A percentile compares a stretch with the other conserved stretches of the same genome.
Evolutionary conservation across 345 rosid genomes (phyloP).

Genomic region (Salix dunnii): DNA sequence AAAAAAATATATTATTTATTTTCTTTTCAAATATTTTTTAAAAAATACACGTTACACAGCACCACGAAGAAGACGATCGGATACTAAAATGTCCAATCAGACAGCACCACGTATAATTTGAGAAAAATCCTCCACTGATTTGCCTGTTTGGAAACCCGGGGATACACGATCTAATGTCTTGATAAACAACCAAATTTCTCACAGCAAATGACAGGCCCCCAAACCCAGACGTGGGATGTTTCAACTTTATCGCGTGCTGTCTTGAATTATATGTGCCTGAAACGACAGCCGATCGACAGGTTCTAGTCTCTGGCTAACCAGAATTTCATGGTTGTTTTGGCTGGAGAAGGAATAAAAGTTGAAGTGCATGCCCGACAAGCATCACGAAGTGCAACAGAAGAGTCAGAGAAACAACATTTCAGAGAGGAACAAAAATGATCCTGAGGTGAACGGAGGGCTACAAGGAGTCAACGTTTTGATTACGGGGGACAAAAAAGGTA

Average conservation of each 20-base stretch:
- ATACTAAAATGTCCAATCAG: background rate
- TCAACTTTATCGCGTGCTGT: background rate
- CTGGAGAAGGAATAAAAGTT: background rate
- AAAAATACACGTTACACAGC: too few relatives aligned
- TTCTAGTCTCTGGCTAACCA: background rate
- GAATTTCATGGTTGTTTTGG: background rate
- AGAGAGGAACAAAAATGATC: too few relatives aligned
- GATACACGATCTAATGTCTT: background rate
- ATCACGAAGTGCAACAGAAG: background rate
- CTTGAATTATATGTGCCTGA: background rate
- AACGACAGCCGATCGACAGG: background rate
- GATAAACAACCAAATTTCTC: background rate
- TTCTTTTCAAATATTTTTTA: too few relatives aligned
- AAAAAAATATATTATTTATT: too few relatives aligned
- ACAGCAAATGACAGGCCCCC: background rate
- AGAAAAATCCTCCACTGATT: background rate
- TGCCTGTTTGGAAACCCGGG: background rate
- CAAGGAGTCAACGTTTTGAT: too few relatives aligned
- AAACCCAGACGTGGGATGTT: background rate
- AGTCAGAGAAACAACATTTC: slow-evolving; percentile 6
- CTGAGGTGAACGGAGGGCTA: too few relatives aligned
- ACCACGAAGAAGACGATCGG: background rate
- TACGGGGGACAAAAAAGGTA: too few relatives aligned
- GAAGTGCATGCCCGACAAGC: background rate
- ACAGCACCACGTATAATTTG: background rate